Base-by-base conservation (phyloP, 1,284 basidiomycete species). In the Marasmius oreades region DNA sequence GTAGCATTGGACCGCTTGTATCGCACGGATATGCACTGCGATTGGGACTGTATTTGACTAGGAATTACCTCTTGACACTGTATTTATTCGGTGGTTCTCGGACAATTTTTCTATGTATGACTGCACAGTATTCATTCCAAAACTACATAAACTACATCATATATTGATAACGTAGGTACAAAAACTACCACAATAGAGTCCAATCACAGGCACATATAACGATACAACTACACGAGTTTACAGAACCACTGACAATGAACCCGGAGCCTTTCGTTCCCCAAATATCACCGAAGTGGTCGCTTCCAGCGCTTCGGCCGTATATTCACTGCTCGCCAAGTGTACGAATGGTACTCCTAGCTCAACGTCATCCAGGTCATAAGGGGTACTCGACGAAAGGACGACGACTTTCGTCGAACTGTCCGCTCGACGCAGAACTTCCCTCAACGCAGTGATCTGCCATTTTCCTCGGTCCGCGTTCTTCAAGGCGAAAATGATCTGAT, bases 401-500 rank as follows among this genome's bases (percentile, higher is more conserved):
- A 51, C 55, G 10, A 55, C 20, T 45, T 24, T 51, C 16, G 51
- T 4, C 22, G 34, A 22, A n/a, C 39, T n/a, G 28, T 10, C 28
- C 28, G 28, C 28, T 42, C 36, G 33, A 39, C 51, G 51, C 37
- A 42, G 58, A 54, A 79, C 59, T 56, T 65, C 62, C 23, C 67
- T 63, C 53, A 87, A 62, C 52, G 72, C 71, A 2, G 69, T 70
- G 39, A 78, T 52, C 66, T 88, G 85, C 85, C 85, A 88, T 14
- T 52, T 50, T 20, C 74, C 73, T 24, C 73, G 73, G 56, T 84
- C 77, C 1, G 80, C 84, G 58, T 85, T 85, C 2, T 82, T 74
- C 33, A 82, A 77, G 7, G 81, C 79, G 60, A 86, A 85, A 0
- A 87, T 63, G 7, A 85, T 61, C 12, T 70, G 66, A 4, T 67